Evolutionary conservation across 129 eudicot genomes (phyloP), one percentile per base, ranked within the genome.

Genomic region (Pulicaria dysenterica): DNA sequence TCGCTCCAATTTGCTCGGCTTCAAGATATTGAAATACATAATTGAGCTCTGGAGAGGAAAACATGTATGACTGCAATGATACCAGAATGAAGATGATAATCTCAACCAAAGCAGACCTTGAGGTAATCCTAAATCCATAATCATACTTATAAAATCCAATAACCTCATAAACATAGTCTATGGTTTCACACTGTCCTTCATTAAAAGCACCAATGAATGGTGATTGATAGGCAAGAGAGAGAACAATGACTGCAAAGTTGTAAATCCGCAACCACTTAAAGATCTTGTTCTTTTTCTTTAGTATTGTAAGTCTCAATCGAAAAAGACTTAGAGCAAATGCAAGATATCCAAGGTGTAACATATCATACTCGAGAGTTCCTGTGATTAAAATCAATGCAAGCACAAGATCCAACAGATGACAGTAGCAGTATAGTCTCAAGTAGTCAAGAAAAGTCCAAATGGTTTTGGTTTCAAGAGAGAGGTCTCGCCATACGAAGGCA

Each of bases 1-100:
- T 87, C 16, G 99, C 99, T 55, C 99, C 99, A 60, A 91, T 91
- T 91, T 95, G 99, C 76, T 95, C 99, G 36, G 99, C 97, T 76
- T 90, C 99, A 9, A 95, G 97, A 79, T 90, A 95, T 60, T 94
- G 99, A 68, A 92, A 95, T 16, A 95, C 97, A 65, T 95, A 88
- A 77, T 95, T 89, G 9, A 90, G 90, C 79, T 95, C 99, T 0
- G 87, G 81, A 42, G 99, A 90, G 14, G 97, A 77, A 47, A 95
- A 95, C 99, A 95, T 95, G 54, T 90, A 86, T 6, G 99, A 95
- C 60, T 95, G 99, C 61, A 92, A 77, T 4, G 99, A 95, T n/a
- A 95, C 96, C 58, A 95, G 78, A 73, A 88, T 77, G 49, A 95
- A 95, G 65, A 95, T 95, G 77, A 95, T 66, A 48, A 95, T 95